Base-by-base conservation (phyloP, 192 early-diverging fungal species). In the Coemansia sp. region DNA sequence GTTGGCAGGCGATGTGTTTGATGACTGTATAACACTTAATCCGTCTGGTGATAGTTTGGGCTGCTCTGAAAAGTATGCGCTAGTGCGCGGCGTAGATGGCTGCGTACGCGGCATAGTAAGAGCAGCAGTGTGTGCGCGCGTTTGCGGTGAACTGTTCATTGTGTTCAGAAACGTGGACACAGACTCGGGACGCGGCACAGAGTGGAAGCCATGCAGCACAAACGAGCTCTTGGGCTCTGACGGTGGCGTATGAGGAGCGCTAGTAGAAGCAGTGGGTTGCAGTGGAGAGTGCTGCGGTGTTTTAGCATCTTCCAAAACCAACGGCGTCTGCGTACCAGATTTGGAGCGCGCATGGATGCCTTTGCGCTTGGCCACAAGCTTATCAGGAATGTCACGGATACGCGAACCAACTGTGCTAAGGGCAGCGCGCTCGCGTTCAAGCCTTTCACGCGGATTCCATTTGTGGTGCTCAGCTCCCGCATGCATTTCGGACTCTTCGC, bases 141-240 rank as follows among this genome's bases (percentile, higher is more conserved):
- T 9, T 36, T 61, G 53, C 20, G 58, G 59, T 54, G 25, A 51
- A 23, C 42, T 54, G 51, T 53, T 57, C 57, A 77, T 61, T 3
- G 57, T 25, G 33, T 67, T 62, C 10, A 70, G 51, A 21, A 63
- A 51, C 31, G 39, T 71, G 29, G 63, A 65, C 6, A 80, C 63
- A 0, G 78, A 80, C 46, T 66, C 72, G 4, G 78, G 72, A 0
- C 72, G 61, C 42, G 78, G 78, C 54, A 68, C 31, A 25, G 57
- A 22, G 54, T 71, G 78, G 55, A 75, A 75, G 17, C 68, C 63
- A 51, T 63, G 78, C 46, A 80, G 66, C 57, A 74, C 69, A 66
- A 80, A 80, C 52, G 61, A 58, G 11, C 20, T 60, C 33, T 23
- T 51, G 3, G 63, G 31, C 30, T 54, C 60, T 9, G 50, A 11